A percentile compares a stretch with the other conserved stretches of the same genome.
phyloP scores from a whole-genome alignment of 2,329 filamentous ascomycete species.

The Colletotrichum incanum region DNA sequence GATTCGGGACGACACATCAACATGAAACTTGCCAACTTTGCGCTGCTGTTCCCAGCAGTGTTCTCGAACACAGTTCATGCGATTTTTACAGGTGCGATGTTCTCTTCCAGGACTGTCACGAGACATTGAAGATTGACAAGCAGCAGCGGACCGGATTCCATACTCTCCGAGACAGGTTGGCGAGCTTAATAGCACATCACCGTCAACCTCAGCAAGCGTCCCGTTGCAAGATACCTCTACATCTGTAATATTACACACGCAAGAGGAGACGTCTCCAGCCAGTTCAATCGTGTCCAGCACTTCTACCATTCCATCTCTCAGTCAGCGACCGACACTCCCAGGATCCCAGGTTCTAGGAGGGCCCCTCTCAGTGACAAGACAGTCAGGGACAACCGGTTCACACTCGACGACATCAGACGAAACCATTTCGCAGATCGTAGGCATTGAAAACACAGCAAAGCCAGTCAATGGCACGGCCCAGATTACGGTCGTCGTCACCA shows the following conservation, averaged over 20 bases:
- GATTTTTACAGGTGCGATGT: constrained; percentile 4
- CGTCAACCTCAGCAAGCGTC: constrained; percentile 11
- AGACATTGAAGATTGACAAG: constrained; percentile 6
- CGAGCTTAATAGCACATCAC: constrained; percentile 16
- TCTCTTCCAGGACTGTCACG: background rate
- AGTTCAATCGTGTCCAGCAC: background rate
- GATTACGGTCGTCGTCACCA: background rate
- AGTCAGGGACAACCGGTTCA: constrained; percentile 12
- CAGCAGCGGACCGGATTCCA: constrained; percentile 4
- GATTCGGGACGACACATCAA: background rate
- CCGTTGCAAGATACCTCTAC: background rate
- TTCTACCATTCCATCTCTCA: background rate
- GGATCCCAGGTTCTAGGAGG: constrained; percentile 2
- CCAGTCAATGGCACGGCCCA: constrained; percentile 7
- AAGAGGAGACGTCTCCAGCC: background rate
- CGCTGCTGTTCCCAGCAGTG: constrained; percentile 14
- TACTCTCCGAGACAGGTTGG: constrained; percentile 11
- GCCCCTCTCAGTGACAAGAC: constrained; percentile 6
- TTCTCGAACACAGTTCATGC: constrained; percentile 7
- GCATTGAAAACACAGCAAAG: background rate
- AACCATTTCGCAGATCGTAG: constrained; percentile 25
- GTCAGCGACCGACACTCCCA: background rate
- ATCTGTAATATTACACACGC: background rate
- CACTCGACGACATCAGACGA: constrained; percentile 18
- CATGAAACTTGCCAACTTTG: constrained; percentile 16